Evolutionary conservation across 768 basidiomycete genomes (phyloP).

Genomic region (Termitomyces sp.): DNA sequence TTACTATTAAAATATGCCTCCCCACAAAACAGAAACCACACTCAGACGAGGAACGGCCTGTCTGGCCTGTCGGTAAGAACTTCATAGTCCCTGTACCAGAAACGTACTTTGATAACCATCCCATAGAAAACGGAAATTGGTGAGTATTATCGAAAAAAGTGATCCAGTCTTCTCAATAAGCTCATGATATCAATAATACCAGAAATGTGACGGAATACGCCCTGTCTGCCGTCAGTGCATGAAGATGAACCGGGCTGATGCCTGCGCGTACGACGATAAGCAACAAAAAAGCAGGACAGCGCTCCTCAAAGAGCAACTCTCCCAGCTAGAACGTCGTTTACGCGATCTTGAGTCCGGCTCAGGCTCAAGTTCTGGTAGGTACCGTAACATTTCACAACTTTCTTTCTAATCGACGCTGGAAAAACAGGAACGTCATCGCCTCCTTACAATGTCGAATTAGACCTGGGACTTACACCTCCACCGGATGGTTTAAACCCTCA

Average conservation of each 20-base stretch:
- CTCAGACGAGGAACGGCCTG: constrained; percentile 40
- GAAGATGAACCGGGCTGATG: constrained; percentile 45
- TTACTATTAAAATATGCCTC: constrained; percentile 11
- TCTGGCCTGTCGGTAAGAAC: constrained; percentile 37
- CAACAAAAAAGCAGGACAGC: constrained; percentile 56
- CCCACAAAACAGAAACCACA: constrained; percentile 16
- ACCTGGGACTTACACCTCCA: neutral
- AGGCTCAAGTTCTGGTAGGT: constrained; percentile 4
- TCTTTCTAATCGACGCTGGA: neutral
- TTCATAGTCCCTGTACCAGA: neutral
- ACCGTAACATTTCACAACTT: neutral
- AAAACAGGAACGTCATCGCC: constrained; percentile 5
- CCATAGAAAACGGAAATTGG: constrained; percentile 39
- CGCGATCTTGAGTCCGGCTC: constrained; percentile 46
- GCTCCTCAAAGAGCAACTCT: constrained; percentile 51
- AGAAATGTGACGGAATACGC: constrained; percentile 60
- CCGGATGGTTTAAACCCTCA: neutral
- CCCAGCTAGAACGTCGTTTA: constrained; percentile 45
- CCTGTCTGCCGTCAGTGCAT: constrained; percentile 53
- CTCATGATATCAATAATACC: neutral
- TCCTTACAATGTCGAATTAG: constrained; percentile 2
- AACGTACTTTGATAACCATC: neutral
- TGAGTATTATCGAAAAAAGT: constrained; percentile 16
- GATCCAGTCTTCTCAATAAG: neutral
- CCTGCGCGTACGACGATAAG: constrained; percentile 59